Evolutionary conservation across 306 rosid genomes (phyloP), one percentile per base, ranked within the genome.

Genomic region (Corylus avellana): DNA sequence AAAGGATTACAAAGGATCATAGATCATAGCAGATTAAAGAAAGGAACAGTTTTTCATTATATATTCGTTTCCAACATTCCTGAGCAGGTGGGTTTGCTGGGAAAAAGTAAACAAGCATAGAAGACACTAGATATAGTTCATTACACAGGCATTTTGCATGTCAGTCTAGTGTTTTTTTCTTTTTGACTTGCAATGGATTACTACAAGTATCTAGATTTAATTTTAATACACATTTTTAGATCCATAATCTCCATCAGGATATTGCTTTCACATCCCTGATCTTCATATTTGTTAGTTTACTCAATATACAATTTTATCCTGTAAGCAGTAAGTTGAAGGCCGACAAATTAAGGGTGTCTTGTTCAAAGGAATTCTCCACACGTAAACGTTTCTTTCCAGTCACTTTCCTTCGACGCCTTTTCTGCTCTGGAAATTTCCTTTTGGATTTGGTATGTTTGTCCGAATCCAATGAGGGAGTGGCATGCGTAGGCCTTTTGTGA

Each of bases 381-480:
- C 22, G 16, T 46, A n/a, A 39, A 64, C n/a, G 53, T 39, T 20
- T 18, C 51, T 42, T 18, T 68, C 48, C n/a, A 10, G 48, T 42
- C 72, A 68, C 51, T 68, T 42, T 68, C 53, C 32, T 68, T 42
- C n/a, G 51, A 68, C 50, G 50, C 50, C 8, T 68, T 16, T 42
- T 68, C 72, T 42, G 49, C 72, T 17, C 42, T 18, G 53, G 72
- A 68, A 68, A 42, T 68, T 68, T 68, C 72, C 72, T 39, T 39
- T 68, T 68, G 51, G 51, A 29, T 17, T 42, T 42, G 16, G 29
- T 18, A n/a, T n/a, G 71, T 68, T 44, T 68, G 27, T 68, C 53
- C n/a, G 50, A 18, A 68, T 42, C 72, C 50, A n/a, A 18, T 4
- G 29, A 29, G 32, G 18, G 39, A 67, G 22, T 13, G 1, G 63